A percentile compares a stretch with the other conserved stretches of the same genome.
phyloP scores from a whole-genome alignment of 2,329 filamentous ascomycete species.

The Claviceps lovelessii region DNA sequence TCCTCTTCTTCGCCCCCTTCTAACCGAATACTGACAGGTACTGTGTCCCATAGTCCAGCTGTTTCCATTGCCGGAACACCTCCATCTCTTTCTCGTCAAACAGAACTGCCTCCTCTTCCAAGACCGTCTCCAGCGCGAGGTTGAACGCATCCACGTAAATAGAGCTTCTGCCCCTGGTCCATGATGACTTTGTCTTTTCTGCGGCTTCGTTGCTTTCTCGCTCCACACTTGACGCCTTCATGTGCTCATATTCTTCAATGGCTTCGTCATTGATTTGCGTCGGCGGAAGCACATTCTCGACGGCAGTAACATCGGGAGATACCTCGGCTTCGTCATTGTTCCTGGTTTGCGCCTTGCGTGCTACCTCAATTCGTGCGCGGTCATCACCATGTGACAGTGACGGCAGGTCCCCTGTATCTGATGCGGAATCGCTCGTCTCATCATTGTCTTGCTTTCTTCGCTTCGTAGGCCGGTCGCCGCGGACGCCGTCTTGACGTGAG shows the following conservation, averaged over 20 bases:
- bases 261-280: slow-evolving; percentile 55
- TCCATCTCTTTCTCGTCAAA: slow-evolving; percentile 67
- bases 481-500: slow-evolving; percentile 1
- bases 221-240: slow-evolving; percentile 37
- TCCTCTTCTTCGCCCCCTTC: background rate
- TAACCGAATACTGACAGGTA: slow-evolving; percentile 53
- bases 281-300: slow-evolving; percentile 48
- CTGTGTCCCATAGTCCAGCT: slow-evolving; percentile 68
- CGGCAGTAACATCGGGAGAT: slow-evolving; percentile 15
- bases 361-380: background rate
- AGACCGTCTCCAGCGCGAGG: slow-evolving; percentile 72
- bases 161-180: slow-evolving; percentile 67
- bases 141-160: slow-evolving; percentile 98
- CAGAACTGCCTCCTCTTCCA: slow-evolving; percentile 76
- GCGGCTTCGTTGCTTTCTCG: slow-evolving; percentile 23
- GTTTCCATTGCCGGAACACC: slow-evolving; percentile 64
- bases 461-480: slow-evolving; percentile 16
- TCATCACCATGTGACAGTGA: slow-evolving; percentile 8
- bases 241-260: slow-evolving; percentile 65
- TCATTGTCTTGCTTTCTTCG: slow-evolving; percentile 14
- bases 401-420: slow-evolving; percentile 11
- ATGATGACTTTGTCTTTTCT: slow-evolving; percentile 30
- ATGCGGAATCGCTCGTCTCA: slow-evolving; percentile 11
- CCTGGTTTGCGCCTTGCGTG: background rate
- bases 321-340: slow-evolving; percentile 7